Evolutionary conservation across 768 basidiomycete species (phyloP).

Genomic region (Leccinum boreale): DNA sequence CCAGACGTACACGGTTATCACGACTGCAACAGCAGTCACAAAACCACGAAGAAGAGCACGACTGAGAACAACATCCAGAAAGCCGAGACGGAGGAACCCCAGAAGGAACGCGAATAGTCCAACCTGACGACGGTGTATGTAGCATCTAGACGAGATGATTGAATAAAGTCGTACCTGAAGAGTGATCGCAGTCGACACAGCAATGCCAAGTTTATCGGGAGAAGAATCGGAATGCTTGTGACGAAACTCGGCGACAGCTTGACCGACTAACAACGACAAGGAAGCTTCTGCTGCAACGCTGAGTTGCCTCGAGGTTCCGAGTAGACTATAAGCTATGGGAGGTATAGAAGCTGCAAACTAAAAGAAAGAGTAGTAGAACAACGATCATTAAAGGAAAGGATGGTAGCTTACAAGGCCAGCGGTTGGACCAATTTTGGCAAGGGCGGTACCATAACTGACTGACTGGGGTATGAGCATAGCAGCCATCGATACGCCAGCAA

Average conservation of each 20-base stretch:
- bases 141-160: neutral
- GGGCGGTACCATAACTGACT: constrained; percentile 86
- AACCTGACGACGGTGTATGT: constrained; percentile 42
- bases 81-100: constrained; percentile 86
- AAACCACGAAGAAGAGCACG: constrained; percentile 87
- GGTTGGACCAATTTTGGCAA: constrained; percentile 82
- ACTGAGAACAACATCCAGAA: constrained; percentile 90
- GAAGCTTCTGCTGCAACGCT: constrained; percentile 90
- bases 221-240: constrained; percentile 39
- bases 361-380: neutral
- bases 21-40: constrained; percentile 77
- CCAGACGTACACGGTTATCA: constrained; percentile 73
- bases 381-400: neutral
- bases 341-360: constrained; percentile 86
- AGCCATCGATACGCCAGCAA: constrained; percentile 83
- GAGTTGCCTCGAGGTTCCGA: constrained; percentile 80
- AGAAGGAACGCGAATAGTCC: constrained; percentile 83
- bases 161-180: constrained; percentile 55
- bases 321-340: constrained; percentile 83
- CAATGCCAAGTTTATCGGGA: constrained; percentile 54
- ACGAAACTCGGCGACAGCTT: constrained; percentile 72
- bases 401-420: constrained; percentile 67
- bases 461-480: constrained; percentile 84
- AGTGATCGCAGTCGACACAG: constrained; percentile 77
- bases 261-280: constrained; percentile 81